These are phyloP conservation scores for Bromus sterilis DNA, from an alignment of 176 grass and related monocot genomes.

Conservation along the genomic window DNA sequence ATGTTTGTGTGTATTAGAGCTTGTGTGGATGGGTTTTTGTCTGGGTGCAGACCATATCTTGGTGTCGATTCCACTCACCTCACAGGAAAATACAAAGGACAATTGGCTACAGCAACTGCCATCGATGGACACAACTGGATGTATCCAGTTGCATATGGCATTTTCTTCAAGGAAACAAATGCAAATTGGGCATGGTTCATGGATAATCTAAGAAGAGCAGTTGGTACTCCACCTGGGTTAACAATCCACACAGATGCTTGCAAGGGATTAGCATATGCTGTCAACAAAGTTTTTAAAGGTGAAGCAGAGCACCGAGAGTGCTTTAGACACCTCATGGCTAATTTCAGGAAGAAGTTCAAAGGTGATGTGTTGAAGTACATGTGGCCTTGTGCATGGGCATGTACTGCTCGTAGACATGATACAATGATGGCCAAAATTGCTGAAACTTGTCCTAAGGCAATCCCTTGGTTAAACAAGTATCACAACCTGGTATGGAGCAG, in stretches of 20 bases:
- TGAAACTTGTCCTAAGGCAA: background rate
- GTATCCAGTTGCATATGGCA: background rate
- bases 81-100: background rate
- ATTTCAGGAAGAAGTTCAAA: conserved; percentile 1
- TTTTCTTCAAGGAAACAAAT: background rate
- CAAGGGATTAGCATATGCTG: background rate
- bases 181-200: background rate
- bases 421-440: background rate
- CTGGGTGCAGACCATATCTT: background rate
- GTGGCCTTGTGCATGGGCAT: background rate
- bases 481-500: background rate
- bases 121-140: conserved; percentile 9
- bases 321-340: background rate
- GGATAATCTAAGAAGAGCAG: background rate
- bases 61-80: background rate
- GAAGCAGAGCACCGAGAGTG: background rate
- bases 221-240: background rate
- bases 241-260: conserved; percentile 11
- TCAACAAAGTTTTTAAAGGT: background rate
- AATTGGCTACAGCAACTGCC: background rate
- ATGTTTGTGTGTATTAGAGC: conserved; percentile 7
- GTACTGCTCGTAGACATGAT: background rate
- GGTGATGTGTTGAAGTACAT: conserved; percentile 1
- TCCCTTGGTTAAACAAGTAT: background rate
- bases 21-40: background rate